Evolutionary conservation across 495 filamentous ascomycete genomes (phyloP).

Genomic region (Chaetomium cochliodes): DNA sequence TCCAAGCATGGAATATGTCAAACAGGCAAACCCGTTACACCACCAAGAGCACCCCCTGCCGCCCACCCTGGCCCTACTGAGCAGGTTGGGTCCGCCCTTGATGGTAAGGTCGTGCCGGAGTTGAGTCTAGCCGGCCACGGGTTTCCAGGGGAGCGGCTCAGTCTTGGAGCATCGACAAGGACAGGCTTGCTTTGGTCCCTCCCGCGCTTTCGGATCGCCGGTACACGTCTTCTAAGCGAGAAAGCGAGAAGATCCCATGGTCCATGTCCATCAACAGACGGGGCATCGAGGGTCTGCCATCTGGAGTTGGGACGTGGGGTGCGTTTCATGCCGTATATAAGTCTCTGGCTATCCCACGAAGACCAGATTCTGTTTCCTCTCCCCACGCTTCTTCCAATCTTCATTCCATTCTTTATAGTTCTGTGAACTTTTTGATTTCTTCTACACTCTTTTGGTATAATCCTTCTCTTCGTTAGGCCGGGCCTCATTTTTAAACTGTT

Average conservation of each 20-base stretch:
- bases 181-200: slow-evolving; percentile 16
- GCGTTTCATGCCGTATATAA: slow-evolving; percentile 28
- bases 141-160: slow-evolving; percentile 28
- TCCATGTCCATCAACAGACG: slow-evolving; percentile 33
- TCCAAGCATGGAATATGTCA: slow-evolving; percentile 9
- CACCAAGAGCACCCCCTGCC: neutral
- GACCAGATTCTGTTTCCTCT: slow-evolving; percentile 21
- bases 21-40: slow-evolving; percentile 9
- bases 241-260: slow-evolving; percentile 23
- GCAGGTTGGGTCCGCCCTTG: slow-evolving; percentile 25
- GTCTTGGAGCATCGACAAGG: slow-evolving; percentile 1
- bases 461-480: slow-evolving; percentile 39
- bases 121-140: slow-evolving; percentile 26
- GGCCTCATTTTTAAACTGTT: slow-evolving; percentile 29
- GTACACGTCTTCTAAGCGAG: slow-evolving; percentile 25
- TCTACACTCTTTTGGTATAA: slow-evolving; percentile 38
- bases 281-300: slow-evolving; percentile 16
- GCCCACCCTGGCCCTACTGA: slow-evolving; percentile 2
- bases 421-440: slow-evolving; percentile 49
- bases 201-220: slow-evolving; percentile 25
- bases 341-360: slow-evolving; percentile 7
- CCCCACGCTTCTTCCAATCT: slow-evolving; percentile 38
- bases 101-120: slow-evolving; percentile 35
- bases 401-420: slow-evolving; percentile 44
- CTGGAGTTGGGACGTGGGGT: neutral